Conservation (phyloP, 306 rosid genomes). For the Acacia crassicarpa region DNA sequence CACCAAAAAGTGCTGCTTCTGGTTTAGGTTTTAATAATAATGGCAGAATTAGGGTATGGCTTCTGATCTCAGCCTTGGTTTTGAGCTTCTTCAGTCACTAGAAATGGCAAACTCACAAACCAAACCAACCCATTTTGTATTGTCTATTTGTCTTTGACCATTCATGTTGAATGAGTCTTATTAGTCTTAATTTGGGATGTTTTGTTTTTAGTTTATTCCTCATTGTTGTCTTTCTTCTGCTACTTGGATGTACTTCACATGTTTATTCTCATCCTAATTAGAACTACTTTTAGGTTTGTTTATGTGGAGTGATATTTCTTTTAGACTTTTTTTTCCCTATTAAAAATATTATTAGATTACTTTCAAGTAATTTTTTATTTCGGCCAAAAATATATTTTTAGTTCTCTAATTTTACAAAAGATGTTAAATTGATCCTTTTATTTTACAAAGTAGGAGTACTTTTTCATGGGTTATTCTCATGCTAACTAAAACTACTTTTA, state of each 20-base stretch:
- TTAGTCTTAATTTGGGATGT: not conserved
- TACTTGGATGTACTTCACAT: not conserved
- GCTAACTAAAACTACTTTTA: too few relatives aligned
- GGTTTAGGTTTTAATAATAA: not conserved
- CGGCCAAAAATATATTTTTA: too few relatives aligned
- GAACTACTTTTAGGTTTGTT: not conserved
- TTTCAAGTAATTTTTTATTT: not conserved
- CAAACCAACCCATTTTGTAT: not conserved
- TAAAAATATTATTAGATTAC: not conserved
- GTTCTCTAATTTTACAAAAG: too few relatives aligned
- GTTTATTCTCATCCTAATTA: not conserved
- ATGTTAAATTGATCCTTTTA: too few relatives aligned
- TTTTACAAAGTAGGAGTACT: too few relatives aligned
- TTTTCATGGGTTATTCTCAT: too few relatives aligned
- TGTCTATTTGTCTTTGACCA: not conserved
- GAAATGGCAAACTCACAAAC: slow-evolving; percentile 6
- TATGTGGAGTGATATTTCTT: not conserved
- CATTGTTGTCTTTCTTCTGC: not conserved
- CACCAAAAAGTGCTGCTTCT: not conserved
- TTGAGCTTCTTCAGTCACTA: slow-evolving; percentile 10
- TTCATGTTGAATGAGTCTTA: not conserved
- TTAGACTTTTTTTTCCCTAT: not conserved
- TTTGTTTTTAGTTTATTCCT: not conserved
- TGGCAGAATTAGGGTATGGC: not conserved
- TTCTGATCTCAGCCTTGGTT: slow-evolving; percentile 9